Conservation (phyloP, 768 basidiomycete genomes). For the Collybia sordida region DNA sequence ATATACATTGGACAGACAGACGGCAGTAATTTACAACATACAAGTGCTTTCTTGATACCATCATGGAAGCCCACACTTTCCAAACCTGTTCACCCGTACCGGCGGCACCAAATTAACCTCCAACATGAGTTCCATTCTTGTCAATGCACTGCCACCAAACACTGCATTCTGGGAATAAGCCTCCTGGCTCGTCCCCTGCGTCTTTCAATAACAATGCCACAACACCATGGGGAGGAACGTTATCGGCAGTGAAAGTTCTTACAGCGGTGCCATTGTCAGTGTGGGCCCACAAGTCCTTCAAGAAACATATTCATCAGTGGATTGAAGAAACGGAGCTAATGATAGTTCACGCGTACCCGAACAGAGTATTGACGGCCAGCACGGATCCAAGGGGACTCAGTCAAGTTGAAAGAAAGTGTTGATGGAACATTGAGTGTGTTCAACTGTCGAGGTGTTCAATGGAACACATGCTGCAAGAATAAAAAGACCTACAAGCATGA, state of each 20-base stretch:
- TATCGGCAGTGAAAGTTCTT: conserved; percentile 51
- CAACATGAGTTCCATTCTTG: conserved; percentile 48
- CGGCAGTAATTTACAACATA: no score
- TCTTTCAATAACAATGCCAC: conserved; percentile 66
- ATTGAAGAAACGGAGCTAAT: not conserved
- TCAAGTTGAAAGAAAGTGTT: conserved; percentile 55
- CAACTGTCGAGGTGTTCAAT: conserved; percentile 32
- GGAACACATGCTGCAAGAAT: not conserved
- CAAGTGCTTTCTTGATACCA: no score
- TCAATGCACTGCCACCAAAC: conserved; percentile 56
- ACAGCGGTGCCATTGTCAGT: conserved; percentile 68
- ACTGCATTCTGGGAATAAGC: conserved; percentile 55
- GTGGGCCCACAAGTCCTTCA: conserved; percentile 71
- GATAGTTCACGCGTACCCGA: conserved; percentile 36
- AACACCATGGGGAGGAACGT: conserved; percentile 68
- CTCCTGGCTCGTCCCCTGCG: conserved; percentile 64
- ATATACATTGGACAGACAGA: no score
- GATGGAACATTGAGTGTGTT: conserved; percentile 54
- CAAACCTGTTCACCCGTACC: no score
- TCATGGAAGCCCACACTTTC: no score
- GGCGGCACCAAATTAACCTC: no score
- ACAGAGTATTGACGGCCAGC: conserved; percentile 62
- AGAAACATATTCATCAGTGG: not conserved
- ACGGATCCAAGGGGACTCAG: conserved; percentile 65
- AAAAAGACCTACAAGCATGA: conserved; percentile 54